These are phyloP conservation scores for Saccharomycopsis oosterbeekiorum DNA, from an alignment of 805 yeast species.

Conservation along the genomic window DNA sequence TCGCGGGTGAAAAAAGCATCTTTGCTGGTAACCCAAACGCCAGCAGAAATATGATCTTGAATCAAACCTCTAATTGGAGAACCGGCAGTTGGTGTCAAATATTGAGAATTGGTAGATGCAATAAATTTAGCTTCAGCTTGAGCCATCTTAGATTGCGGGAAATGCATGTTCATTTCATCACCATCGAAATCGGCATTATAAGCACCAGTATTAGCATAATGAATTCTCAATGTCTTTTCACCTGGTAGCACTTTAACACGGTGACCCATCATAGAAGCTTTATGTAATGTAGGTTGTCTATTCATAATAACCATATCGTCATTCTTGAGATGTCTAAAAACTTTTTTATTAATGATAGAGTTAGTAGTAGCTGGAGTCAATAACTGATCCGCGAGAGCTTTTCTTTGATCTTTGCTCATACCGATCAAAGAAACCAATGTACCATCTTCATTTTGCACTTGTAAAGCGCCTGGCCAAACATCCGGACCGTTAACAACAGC, in stretches of 20 bases:
- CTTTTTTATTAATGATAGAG: constrained; percentile 76
- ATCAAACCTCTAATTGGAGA: constrained; percentile 97
- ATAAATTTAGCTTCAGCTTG: constrained; percentile 90
- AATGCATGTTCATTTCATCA: constrained; percentile 99
- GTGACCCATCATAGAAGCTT: constrained; percentile 99
- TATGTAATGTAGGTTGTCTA: constrained; percentile 98
- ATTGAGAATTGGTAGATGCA: constrained; percentile 96
- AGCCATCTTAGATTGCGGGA: constrained; percentile 96
- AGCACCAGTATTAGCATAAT: constrained; percentile 98
- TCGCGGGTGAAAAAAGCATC: constrained; percentile 88
- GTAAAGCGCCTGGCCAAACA: constrained; percentile 97
- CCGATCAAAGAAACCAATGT: constrained; percentile 69
- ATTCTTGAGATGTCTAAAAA: constrained; percentile 86
- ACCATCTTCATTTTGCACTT: constrained; percentile 94
- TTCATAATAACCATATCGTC: constrained; percentile 96
- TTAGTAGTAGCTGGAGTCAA: constrained; percentile 67
- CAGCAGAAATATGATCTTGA: constrained; percentile 98
- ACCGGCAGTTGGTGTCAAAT: constrained; percentile 97
- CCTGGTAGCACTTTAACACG: constrained; percentile 94
- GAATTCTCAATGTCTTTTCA: constrained; percentile 91
- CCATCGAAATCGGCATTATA: constrained; percentile 99
- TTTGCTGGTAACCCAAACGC: constrained; percentile 95
- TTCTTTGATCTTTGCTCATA: constrained; percentile 89
- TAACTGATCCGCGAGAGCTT: constrained; percentile 88
- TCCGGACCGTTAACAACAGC: constrained; percentile 98